phyloP scores from a whole-genome alignment of 306 rosid genomes.

The Biancaea sappan region DNA sequence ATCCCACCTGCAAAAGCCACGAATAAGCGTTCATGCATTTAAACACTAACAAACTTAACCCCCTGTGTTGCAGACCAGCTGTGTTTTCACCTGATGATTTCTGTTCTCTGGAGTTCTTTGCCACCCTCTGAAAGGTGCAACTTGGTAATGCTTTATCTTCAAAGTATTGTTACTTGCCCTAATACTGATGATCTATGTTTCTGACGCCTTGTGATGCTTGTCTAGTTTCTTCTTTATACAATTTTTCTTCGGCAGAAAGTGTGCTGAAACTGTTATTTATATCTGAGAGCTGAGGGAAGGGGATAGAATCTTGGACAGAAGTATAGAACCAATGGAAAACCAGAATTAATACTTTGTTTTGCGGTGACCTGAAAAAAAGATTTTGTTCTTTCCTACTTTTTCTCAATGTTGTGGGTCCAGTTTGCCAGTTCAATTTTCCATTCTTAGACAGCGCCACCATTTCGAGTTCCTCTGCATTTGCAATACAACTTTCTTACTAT shows the following conservation, averaged over 20 bases:
- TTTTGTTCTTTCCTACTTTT: constrained; percentile 64
- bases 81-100: constrained; percentile 42
- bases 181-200: constrained; percentile 33
- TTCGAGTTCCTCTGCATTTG: constrained; percentile 39
- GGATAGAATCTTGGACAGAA: constrained; percentile 57
- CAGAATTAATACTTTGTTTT: constrained; percentile 39
- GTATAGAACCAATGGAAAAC: constrained; percentile 52
- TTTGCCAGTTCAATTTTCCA: constrained; percentile 45
- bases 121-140: constrained; percentile 36
- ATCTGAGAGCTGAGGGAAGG: constrained; percentile 34
- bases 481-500: constrained; percentile 38
- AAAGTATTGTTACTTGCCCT: background rate
- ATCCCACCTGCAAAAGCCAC: constrained; percentile 43
- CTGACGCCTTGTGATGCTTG: constrained; percentile 33
- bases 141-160: constrained; percentile 40
- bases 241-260: constrained; percentile 48
- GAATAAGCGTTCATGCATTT: constrained; percentile 31
- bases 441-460: constrained; percentile 43
- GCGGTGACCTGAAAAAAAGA: constrained; percentile 61
- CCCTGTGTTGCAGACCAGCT: constrained; percentile 21
- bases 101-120: constrained; percentile 34
- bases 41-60: constrained; percentile 21
- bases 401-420: constrained; percentile 46
- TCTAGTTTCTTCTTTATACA: constrained; percentile 37
- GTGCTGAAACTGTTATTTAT: constrained; percentile 52